Evolutionary conservation across 2,329 filamentous ascomycete species (phyloP).

Genomic region (Thelonectria olida): DNA sequence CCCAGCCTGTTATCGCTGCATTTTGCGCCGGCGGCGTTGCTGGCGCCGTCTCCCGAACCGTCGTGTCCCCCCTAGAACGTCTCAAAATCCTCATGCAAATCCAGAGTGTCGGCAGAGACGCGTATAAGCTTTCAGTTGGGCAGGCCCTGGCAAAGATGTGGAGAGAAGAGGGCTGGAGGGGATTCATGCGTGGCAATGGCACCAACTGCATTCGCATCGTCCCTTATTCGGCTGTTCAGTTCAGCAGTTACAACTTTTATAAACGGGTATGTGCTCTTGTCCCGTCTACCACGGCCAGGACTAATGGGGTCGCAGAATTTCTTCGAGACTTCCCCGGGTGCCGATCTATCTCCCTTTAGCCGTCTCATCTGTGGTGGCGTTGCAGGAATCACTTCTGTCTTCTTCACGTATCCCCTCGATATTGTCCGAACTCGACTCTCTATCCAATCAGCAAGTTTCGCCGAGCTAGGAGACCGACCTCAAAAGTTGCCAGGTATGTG

Average conservation of each 20-base stretch:
- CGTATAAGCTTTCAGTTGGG: conserved; percentile 91
- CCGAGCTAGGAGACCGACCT: conserved; percentile 71
- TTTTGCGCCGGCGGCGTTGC: conserved; percentile 95
- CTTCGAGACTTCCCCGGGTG: conserved; percentile 79
- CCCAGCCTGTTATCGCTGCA: conserved; percentile 87
- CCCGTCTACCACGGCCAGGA: neutral
- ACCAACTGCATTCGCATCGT: conserved; percentile 99
- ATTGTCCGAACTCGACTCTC: conserved; percentile 96
- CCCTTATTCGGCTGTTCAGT: conserved; percentile 97
- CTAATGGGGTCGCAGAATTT: conserved; percentile 60
- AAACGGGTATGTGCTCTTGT: conserved; percentile 73
- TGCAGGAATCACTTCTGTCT: conserved; percentile 94
- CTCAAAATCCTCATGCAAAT: conserved; percentile 98
- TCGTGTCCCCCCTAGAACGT: conserved; percentile 94
- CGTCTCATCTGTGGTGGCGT: conserved; percentile 90
- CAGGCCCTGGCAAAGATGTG: conserved; percentile 96
- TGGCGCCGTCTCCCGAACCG: conserved; percentile 95
- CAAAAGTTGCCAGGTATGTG: conserved; percentile 91
- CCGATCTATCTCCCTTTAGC: conserved; percentile 75
- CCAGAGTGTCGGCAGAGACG: conserved; percentile 87
- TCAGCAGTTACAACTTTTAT: conserved; percentile 98
- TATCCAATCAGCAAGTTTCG: conserved; percentile 97
- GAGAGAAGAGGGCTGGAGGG: conserved; percentile 94
- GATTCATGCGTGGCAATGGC: conserved; percentile 97
- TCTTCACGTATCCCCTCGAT: conserved; percentile 94